Base-by-base conservation (phyloP, 1,139 yeast species). In the Protomyces arabidopsidicola region DNA sequence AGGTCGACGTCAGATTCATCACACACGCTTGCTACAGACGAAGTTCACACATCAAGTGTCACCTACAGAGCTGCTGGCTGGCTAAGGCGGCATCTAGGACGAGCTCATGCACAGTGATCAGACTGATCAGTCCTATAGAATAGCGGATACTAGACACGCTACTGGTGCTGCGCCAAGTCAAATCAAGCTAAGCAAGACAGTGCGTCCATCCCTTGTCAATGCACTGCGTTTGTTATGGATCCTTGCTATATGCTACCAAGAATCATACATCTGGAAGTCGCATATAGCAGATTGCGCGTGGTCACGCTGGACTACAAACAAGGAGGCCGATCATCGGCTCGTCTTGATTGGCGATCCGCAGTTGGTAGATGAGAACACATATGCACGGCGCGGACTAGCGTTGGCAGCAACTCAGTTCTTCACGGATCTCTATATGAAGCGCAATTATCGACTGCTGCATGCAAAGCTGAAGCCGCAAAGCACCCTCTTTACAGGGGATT, bases 341-440 rank as follows among this genome's bases (percentile, higher is more conserved):
- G 87, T 88, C 0, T 73, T 93, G 18, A 79, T 89, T 54, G 98
- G 97, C 0, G 98, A 93, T 72, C 98, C 98, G 0, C 98, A 93
- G 73, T 79, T 93, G 52, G 87, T 91, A 69, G 98, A 93, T 72
- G 85, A 79, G 57, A 82, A 86, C 72, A 84, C 93, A 0, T 82
- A 82, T 68, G 80, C 81, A 0, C 75, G 76, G 9, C 73, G 81
- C 8, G 71, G 73, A 20, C 51, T 71, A n/a, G 67, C 76, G 9
- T 67, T 75, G 64, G 60, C 69, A 39, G 62, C 78, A 16, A 75
- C 81, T 2, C 71, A 74, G 63, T 71, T 70, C 65, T 69, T 84
- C 60, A 81, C 86, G 34, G 98, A 93, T 72, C 84, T 87, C 68
- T 91, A 90, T 72, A 84, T 90, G 66, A 85, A 84, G 68, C 79